These are phyloP conservation scores for Gracilaria domingensis DNA, from an alignment of 23 red algal genomes.

Conservation along the genomic window DNA sequence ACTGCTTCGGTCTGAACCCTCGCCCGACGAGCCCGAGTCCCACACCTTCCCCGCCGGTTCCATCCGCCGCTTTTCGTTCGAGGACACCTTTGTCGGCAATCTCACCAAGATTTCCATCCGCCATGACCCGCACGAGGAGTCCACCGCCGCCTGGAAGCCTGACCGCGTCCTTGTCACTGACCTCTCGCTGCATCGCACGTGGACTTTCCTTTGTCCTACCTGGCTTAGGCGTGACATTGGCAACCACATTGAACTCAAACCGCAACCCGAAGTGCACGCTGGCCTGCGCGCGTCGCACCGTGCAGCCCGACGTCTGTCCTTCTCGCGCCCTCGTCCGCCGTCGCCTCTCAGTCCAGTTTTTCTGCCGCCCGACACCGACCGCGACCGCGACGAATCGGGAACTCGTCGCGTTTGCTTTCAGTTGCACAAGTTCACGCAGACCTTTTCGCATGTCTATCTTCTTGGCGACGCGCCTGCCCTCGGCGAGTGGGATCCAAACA, in stretches of 20 bases:
- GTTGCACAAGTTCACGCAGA: constrained; percentile 56
- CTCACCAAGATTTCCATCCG: constrained; percentile 60
- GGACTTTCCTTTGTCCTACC: constrained; percentile 51
- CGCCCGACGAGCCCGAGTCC: not conserved
- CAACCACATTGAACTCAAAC: constrained; percentile 46
- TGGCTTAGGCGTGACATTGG: constrained; percentile 58
- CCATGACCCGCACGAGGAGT: constrained; percentile 46
- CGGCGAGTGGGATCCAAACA: constrained; percentile 57
- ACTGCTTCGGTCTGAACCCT: constrained; percentile 17
- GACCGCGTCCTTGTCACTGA: constrained; percentile 60
- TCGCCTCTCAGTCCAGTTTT: not conserved
- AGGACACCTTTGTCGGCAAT: constrained; percentile 49
- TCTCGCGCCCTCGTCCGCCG: not conserved
- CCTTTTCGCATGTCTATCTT: constrained; percentile 63
- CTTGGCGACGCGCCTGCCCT: constrained; percentile 52
- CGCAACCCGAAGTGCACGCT: constrained; percentile 39
- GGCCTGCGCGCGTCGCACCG: constrained; percentile 45
- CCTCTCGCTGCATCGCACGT: constrained; percentile 50
- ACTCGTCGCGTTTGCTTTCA: constrained; percentile 68
- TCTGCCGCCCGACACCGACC: not conserved
- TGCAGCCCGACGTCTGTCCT: constrained; percentile 34
- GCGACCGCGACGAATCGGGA: constrained; percentile 43
- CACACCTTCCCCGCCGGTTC: constrained; percentile 45
- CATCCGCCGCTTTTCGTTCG: constrained; percentile 52
- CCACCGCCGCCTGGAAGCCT: constrained; percentile 58